Evolutionary conservation across 768 basidiomycete species (phyloP), one percentile per base, ranked within the genome.

Genomic region (Pleurotus tuoliensis): DNA sequence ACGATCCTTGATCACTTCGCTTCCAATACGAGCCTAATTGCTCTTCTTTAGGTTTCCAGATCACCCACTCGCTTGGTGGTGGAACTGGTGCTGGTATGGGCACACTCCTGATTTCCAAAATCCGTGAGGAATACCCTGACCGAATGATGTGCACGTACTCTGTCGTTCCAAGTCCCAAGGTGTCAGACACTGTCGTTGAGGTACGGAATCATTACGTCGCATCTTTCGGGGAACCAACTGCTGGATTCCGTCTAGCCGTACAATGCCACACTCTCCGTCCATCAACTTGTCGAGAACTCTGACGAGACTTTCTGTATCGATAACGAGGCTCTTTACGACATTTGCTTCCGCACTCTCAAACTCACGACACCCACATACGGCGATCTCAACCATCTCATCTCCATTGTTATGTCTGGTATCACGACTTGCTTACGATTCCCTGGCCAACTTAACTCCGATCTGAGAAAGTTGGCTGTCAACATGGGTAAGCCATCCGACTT

Each of bases 141-240:
- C 82, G 97, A 56, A 99, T 99, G 96, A 98, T 98, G 96, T 94
- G 92, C 73, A 98, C 97, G 59, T 99, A 96, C 81, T 98, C 97
- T 56, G 96, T 99, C 66, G 92, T 98, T 13, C 96, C 96, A 27
- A 89, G 87, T 73, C 94, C 96, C 56, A 96, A 96, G 73, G 95
- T 98, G 53, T 98, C 95, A 11, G 97, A 98, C 71, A 98, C 97
- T 56, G 97, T 99, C 64, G 95, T 98, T 62, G 96, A 98, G 79
- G 89, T 89, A 62, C 13, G 70, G 66, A 11, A 4, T 1, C 30
- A 11, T 34, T 11, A 34, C 8, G 30, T 34, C 3, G 11, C 8
- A 34, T 34, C 30, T 34, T 34, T 34, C 30, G 30, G 30, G 0
- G 3, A 34, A 3, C 30, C 11, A 34, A 34, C 30, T 9, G 30